Conservation (phyloP, 176 grass and related monocot genomes). For the Oryza coarctata region DNA sequence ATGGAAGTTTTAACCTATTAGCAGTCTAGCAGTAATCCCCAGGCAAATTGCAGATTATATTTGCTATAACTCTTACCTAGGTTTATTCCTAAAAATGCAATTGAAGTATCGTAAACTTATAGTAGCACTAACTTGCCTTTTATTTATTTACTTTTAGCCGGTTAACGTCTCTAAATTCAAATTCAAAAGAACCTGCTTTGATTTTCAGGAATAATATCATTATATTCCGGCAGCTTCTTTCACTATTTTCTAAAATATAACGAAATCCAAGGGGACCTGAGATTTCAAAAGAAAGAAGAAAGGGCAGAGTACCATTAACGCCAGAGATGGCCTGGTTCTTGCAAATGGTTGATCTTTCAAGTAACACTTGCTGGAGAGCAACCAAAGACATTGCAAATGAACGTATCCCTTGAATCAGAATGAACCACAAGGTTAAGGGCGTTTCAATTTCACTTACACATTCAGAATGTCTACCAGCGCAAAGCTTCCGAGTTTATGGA, state of each 20-base stretch:
- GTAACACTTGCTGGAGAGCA: background rate
- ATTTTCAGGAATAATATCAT: no score
- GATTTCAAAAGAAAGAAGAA: background rate
- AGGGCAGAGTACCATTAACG: background rate
- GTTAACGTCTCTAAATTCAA: no score
- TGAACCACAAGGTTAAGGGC: background rate
- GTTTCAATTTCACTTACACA: slow-evolving; percentile 6
- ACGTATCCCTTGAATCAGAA: background rate
- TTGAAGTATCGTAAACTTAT: no score
- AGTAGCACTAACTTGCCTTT: no score
- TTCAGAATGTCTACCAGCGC: slow-evolving; percentile 28
- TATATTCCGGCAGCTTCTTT: no score
- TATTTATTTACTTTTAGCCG: no score
- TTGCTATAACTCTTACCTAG: no score
- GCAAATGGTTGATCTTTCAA: background rate
- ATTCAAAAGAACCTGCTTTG: no score
- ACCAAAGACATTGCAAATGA: background rate
- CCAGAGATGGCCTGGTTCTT: background rate
- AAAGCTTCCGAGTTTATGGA: slow-evolving; percentile 10
- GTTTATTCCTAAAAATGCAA: no score
- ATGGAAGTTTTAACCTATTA: no score
- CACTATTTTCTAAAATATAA: background rate
- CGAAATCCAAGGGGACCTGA: background rate
- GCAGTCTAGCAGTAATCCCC: background rate
- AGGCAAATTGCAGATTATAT: background rate